A percentile compares a stretch with the other conserved stretches of the same genome.
phyloP scores from a whole-genome alignment of 2,329 filamentous ascomycete genomes.

The Botrytis elliptica region DNA sequence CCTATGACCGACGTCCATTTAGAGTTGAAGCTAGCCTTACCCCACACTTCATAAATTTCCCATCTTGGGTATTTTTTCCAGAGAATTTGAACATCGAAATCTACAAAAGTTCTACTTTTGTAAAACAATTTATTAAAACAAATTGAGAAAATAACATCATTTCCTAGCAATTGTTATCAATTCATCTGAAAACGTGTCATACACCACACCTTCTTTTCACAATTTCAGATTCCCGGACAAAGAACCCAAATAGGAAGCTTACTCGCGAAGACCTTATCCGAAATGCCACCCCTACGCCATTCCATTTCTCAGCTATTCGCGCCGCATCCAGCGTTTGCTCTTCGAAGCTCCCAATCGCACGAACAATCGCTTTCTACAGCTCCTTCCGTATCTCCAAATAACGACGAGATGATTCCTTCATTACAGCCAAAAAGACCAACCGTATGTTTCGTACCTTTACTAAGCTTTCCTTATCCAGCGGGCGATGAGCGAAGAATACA shows the following conservation, averaged over 20 bases:
- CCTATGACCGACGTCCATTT: constrained; percentile 13
- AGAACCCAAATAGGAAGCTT: constrained; percentile 1
- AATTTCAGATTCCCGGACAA: not conserved
- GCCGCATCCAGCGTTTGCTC: constrained; percentile 22
- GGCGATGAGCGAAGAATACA: not conserved
- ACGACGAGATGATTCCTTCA: constrained; percentile 2
- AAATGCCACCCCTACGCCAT: constrained; percentile 20
- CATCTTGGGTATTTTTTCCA: not conserved
- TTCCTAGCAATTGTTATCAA: not conserved
- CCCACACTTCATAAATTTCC: constrained; percentile 21
- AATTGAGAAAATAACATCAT: not conserved
- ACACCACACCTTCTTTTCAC: not conserved
- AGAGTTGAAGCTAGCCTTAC: constrained; percentile 19
- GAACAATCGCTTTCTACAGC: not conserved
- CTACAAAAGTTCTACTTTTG: not conserved
- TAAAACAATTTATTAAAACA: not conserved
- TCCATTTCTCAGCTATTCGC: constrained; percentile 30
- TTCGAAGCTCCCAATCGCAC: not conserved
- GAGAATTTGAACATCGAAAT: not conserved
- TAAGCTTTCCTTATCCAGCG: not conserved
- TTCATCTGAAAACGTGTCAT: not conserved
- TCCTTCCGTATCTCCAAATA: not conserved
- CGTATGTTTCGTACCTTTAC: constrained; percentile 17
- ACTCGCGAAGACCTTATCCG: not conserved
- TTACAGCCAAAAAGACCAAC: constrained; percentile 27